Evolutionary conservation across 257 asterid species (phyloP).

Genomic region (Jaltomata sinuosa): DNA sequence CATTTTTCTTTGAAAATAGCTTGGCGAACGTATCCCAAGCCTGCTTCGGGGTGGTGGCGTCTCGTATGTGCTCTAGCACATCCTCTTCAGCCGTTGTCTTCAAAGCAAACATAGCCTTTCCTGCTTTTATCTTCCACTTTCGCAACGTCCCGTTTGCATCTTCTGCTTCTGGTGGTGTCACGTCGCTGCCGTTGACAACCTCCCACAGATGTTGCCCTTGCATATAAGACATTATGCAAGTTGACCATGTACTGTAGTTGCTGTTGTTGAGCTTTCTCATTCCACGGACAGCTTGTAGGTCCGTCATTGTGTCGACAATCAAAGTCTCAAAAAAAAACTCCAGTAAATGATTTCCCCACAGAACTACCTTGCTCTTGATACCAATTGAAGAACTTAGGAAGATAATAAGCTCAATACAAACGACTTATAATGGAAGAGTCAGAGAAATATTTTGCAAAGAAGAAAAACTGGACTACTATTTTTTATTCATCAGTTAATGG

Average conservation of each 20-base stretch:
- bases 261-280: too few species aligned
- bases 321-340: too few species aligned
- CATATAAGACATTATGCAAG: background rate
- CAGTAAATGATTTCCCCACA: too few species aligned
- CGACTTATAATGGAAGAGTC: background rate
- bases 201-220: background rate
- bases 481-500: too few species aligned
- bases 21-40: too few species aligned
- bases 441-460: too few species aligned
- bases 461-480: background rate
- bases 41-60: too few species aligned
- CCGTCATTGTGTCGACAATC: too few species aligned
- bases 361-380: too few species aligned
- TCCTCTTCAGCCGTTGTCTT: constrained; percentile 1
- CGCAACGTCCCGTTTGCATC: background rate
- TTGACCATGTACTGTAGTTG: background rate
- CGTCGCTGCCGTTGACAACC: background rate
- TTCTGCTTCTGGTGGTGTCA: background rate
- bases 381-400: too few species aligned
- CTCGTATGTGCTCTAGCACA: constrained; percentile 2
- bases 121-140: background rate
- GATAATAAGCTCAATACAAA: background rate
- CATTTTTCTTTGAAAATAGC: too few species aligned
- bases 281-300: too few species aligned
- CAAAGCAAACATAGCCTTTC: background rate